Evolutionary conservation across 768 basidiomycete species (phyloP), one percentile per base, ranked within the genome.

Genomic region (Imleria badia): DNA sequence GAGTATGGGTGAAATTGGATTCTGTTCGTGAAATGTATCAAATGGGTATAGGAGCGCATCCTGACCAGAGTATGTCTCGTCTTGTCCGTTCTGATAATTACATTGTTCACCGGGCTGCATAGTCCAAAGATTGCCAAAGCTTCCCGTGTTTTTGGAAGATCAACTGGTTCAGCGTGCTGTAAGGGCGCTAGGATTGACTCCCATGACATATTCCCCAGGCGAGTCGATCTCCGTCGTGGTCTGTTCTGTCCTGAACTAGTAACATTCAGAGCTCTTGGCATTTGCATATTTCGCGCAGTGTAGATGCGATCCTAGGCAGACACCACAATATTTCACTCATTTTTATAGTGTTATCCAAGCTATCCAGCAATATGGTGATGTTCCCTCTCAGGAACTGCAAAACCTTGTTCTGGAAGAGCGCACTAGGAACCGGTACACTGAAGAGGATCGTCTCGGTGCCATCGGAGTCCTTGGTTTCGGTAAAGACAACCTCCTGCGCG

Each of bases 251-350:
- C 40, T 58, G 35, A 64, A 44, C 45, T 47, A 34, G 56, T 14
- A 15, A 13, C 34, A 36, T 15, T 26, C 60, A 93, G 91, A 87
- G 22, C 73, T 90, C 13, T 77, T 94, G 49, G 74, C 75, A n/a
- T 92, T 90, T 66, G 89, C 85, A 1, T 94, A 93, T 63, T 71
- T 85, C 51, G 85, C 89, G 0, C 89, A 93, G 68, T 87, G 84
- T 64, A 86, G 89, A 55, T 94, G 91, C 68, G 84, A 92, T 62
- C 89, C 89, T 30, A 73, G 70, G 4, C 72, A 76, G 35, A 91
- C 89, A 0, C 59, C 82, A 5, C 66, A 72, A 14, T 87, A 91
- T 67, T 91, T 89, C 68, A 79, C 81, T 3, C 75, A 77, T 49
- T 72, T 92, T 39, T 76, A 73, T 30, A 69, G 71, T 39, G 74